Conservation (phyloP, 495 filamentous ascomycete species). For the Trypethelium eluteriae region DNA sequence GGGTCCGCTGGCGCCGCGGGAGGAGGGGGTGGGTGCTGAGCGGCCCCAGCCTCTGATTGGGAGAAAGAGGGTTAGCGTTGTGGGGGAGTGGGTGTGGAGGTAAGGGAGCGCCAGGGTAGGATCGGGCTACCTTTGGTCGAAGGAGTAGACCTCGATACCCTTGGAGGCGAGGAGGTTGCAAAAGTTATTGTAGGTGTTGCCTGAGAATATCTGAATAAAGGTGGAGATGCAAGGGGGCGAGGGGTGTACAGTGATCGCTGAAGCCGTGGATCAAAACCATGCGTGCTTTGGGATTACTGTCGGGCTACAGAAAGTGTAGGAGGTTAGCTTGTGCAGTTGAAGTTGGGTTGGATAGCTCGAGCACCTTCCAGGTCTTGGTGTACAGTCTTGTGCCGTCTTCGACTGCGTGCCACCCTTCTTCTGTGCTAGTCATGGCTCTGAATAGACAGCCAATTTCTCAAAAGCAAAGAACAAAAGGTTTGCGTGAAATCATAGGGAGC, state of each 20-base stretch:
- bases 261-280: constrained; percentile 80
- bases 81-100: constrained; percentile 25
- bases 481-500: no score
- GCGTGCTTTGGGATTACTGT: constrained; percentile 50
- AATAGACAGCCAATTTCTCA: neutral
- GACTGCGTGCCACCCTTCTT: constrained; percentile 32
- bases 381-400: constrained; percentile 60
- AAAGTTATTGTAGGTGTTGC: constrained; percentile 62
- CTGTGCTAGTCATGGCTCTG: constrained; percentile 16
- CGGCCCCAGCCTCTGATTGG: constrained; percentile 47
- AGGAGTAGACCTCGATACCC: constrained; percentile 63
- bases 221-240: neutral
- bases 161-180: constrained; percentile 60
- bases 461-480: no score
- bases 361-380: constrained; percentile 80
- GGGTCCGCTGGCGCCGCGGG: constrained; percentile 62
- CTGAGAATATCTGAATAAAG: constrained; percentile 19
- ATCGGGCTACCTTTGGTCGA: constrained; percentile 60
- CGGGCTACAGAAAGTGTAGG: constrained; percentile 28
- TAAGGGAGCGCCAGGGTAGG: constrained; percentile 28
- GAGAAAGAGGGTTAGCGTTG: constrained; percentile 20
- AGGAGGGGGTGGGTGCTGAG: constrained; percentile 38
- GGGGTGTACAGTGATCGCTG: constrained; percentile 59
- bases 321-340: constrained; percentile 33
- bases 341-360: constrained; percentile 23